Evolutionary conservation across 805 yeast genomes (phyloP).

Genomic region (Ogataea glucozyma): DNA sequence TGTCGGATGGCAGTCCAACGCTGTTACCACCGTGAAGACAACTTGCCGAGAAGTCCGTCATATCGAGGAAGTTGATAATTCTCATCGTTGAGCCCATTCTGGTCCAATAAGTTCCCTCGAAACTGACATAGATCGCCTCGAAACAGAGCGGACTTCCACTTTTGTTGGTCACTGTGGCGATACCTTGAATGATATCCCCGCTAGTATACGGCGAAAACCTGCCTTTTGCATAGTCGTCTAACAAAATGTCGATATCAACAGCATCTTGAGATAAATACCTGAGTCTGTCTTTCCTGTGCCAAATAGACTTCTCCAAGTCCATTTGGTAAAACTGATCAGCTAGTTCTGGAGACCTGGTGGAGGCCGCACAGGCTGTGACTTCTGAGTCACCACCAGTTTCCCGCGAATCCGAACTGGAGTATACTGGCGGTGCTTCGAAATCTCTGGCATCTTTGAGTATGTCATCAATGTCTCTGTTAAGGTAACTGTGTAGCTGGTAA

Average conservation of each 20-base stretch:
- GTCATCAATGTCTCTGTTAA: slow-evolving; percentile 19
- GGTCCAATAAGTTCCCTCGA: slow-evolving; percentile 42
- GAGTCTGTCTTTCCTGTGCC: slow-evolving; percentile 15
- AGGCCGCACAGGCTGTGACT: not conserved
- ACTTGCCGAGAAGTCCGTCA: slow-evolving; percentile 39
- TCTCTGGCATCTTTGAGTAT: slow-evolving; percentile 11
- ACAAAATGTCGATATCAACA: slow-evolving; percentile 33
- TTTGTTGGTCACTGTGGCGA: slow-evolving; percentile 18
- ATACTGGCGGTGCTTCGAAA: slow-evolving; percentile 16
- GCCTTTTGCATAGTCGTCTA: slow-evolving; percentile 20
- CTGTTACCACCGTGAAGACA: slow-evolving; percentile 17
- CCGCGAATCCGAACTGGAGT: slow-evolving; percentile 1
- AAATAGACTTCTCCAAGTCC: slow-evolving; percentile 14
- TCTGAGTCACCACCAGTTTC: not conserved
- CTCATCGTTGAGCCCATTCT: slow-evolving; percentile 13
- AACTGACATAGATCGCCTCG: slow-evolving; percentile 45
- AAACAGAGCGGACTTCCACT: slow-evolving; percentile 34
- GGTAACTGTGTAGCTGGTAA: slow-evolving; percentile 20
- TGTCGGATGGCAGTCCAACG: slow-evolving; percentile 20
- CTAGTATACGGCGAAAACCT: slow-evolving; percentile 16
- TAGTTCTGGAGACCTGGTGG: not conserved
- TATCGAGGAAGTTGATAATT: slow-evolving; percentile 37
- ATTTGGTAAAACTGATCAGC: no score
- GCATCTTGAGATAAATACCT: slow-evolving; percentile 14
- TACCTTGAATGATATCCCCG: slow-evolving; percentile 17